Percentiles rank a stretch among this genome's conserved stretches.
Evolutionary conservation across 306 rosid genomes (phyloP).

Genomic region (Cucumis hystrix): DNA sequence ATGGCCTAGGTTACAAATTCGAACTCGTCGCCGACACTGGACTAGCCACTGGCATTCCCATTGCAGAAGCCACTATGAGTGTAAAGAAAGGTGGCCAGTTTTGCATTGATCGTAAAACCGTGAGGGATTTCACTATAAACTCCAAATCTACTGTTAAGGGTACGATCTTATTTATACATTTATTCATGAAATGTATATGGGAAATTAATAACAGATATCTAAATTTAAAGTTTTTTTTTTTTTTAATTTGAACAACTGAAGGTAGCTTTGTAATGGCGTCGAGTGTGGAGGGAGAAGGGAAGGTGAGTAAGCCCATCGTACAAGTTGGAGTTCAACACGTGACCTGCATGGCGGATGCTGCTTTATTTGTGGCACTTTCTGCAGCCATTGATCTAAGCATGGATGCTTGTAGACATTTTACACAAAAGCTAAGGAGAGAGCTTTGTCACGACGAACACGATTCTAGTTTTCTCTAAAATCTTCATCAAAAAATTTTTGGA

Average conservation of each 20-base stretch:
- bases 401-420: slow-evolving; percentile 85
- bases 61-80: slow-evolving; percentile 69
- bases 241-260: not conserved
- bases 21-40: slow-evolving; percentile 59
- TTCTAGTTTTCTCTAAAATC: not conserved
- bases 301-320: slow-evolving; percentile 62
- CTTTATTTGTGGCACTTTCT: slow-evolving; percentile 67
- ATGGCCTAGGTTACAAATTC: slow-evolving; percentile 82
- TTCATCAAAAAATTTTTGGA: not conserved
- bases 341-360: slow-evolving; percentile 92
- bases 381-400: slow-evolving; percentile 96
- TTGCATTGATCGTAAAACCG: slow-evolving; percentile 40
- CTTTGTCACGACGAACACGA: slow-evolving; percentile 61
- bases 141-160: not conserved
- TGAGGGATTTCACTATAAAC: not conserved
- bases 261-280: slow-evolving; percentile 79
- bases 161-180: not conserved
- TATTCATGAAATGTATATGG: not conserved
- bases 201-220: not conserved
- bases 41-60: slow-evolving; percentile 32
- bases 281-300: slow-evolving; percentile 77
- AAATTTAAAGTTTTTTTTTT: not conserved
- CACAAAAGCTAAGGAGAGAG: slow-evolving; percentile 73
- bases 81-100: slow-evolving; percentile 67
- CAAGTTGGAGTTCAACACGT: slow-evolving; percentile 85